phyloP scores from a whole-genome alignment of 352 stramenopile genomes.

The Globisporangium paddicum region DNA sequence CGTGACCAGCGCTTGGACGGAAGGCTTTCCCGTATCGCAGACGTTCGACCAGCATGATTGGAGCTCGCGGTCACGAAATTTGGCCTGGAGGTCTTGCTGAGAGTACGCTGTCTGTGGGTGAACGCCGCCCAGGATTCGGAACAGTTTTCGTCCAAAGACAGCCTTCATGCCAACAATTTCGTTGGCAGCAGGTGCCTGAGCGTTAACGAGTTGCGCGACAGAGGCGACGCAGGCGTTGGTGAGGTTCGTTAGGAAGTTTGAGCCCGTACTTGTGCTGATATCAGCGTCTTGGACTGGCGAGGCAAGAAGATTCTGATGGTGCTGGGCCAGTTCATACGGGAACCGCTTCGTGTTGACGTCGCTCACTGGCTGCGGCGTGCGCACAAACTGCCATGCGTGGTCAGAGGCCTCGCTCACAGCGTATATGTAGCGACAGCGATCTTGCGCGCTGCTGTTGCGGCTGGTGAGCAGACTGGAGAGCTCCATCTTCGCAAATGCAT shows the following conservation, averaged over 20 bases:
- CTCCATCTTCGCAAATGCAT: background rate
- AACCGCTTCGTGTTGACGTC: background rate
- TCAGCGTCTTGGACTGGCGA: background rate
- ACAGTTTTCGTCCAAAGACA: background rate
- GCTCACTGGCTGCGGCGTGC: background rate
- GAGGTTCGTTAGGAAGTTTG: background rate
- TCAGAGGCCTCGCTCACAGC: background rate
- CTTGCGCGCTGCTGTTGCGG: background rate
- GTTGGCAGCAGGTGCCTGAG: background rate
- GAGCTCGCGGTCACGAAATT: background rate
- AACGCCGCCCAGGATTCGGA: background rate
- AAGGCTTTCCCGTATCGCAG: background rate
- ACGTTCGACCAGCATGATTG: background rate
- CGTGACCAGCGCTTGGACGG: background rate
- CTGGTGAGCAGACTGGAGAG: background rate
- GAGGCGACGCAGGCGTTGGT: background rate
- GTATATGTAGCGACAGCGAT: background rate
- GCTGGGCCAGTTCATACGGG: background rate
- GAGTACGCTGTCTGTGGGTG: background rate
- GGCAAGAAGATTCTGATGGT: background rate
- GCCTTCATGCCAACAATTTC: background rate
- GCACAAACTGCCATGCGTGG: background rate
- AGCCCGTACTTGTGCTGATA: background rate
- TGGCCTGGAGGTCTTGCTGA: background rate
- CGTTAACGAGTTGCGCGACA: background rate